Base-by-base conservation (phyloP, 768 basidiomycete genomes). In the Serendipita sp. region DNA sequence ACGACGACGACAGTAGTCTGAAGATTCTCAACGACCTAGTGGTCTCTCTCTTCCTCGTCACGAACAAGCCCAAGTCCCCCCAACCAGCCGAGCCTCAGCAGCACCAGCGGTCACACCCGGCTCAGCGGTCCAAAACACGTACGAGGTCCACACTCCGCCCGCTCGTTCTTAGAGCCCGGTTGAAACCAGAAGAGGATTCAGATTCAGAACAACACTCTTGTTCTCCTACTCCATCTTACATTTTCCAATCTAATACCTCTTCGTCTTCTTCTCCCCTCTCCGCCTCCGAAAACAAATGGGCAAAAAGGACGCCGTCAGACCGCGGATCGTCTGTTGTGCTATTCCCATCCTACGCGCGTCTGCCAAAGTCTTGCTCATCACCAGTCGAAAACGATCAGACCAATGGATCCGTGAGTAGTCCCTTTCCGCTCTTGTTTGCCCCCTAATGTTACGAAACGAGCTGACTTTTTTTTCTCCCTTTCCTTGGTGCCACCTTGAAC, bases 281-380 rank as follows among this genome's bases (percentile, higher is more conserved):
- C 51, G 18, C 24, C 13, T 41, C 38, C 2, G 38, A 1, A 41
- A 32, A 44, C 54, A 28, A 62, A 80, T 79, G 78, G 75, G 75
- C 69, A 81, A 83, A 69, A 89, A 90, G 79, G 89, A 88, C 71
- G 84, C 89, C 69, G 75, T 85, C 64, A 81, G 82, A 60, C 90
- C 90, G 64, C 86, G 90, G 73, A 80, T 92, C 74, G 90, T 92
- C 69, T 92, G 90, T 75, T 92, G 90, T 72, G 90, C 90, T 62
- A 92, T 92, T 65, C 90, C 90, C 64, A 89, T 92, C 69, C 77
- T 83, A 53, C 80, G 84, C 68, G 76, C 84, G 32, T 82, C 84
- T 3, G 83, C 83, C 73, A 88, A 90, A 73, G 81, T 92, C 65
- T 83, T 92, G 67, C 81, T 92, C 68, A 80, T 92, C 69, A 91